Percentiles rank a stretch among this genome's conserved stretches.
Evolutionary conservation across 176 grass and related monocot species (phyloP).

Genomic region (Tillandsia fasciculata): DNA sequence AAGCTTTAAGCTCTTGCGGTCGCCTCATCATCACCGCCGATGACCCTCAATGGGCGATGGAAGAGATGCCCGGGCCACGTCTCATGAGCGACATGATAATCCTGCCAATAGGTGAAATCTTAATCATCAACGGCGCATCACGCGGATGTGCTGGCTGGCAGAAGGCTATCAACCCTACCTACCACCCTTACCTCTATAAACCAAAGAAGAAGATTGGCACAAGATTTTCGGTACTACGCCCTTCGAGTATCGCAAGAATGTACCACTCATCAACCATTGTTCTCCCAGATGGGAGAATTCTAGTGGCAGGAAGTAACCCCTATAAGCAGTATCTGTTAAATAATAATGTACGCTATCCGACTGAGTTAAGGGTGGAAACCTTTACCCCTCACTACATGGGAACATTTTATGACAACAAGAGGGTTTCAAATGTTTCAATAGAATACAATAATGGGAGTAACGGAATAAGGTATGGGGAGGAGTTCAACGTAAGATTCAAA

Average conservation of each 20-base stretch:
- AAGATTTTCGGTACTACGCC: too few species aligned
- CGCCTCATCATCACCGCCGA: conserved; percentile 12
- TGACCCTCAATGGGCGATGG: conserved; percentile 4
- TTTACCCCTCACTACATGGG: too few species aligned
- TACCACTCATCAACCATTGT: too few species aligned
- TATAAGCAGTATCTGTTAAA: too few species aligned
- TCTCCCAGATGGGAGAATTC: too few species aligned
- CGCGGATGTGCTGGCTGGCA: background rate
- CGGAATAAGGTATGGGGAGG: conserved; percentile 17
- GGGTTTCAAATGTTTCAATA: conserved; percentile 23
- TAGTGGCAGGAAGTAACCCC: too few species aligned
- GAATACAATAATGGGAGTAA: conserved; percentile 3
- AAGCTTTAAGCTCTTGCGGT: conserved; percentile 22
- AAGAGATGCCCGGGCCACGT: conserved; percentile 9
- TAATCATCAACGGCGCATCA: conserved; percentile 7
- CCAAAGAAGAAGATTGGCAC: too few species aligned
- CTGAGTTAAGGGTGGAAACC: too few species aligned
- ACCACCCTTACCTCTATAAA: too few species aligned
- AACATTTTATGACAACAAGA: conserved; percentile 11
- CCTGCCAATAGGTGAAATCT: conserved; percentile 3
- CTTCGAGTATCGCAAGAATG: too few species aligned
- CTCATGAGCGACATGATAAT: conserved; percentile 16
- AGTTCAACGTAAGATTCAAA: conserved; percentile 21
- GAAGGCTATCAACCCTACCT: too few species aligned
- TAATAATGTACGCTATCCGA: too few species aligned